Conservation (phyloP, 352 stramenopile genomes). For the Phytophthora sojae region DNA sequence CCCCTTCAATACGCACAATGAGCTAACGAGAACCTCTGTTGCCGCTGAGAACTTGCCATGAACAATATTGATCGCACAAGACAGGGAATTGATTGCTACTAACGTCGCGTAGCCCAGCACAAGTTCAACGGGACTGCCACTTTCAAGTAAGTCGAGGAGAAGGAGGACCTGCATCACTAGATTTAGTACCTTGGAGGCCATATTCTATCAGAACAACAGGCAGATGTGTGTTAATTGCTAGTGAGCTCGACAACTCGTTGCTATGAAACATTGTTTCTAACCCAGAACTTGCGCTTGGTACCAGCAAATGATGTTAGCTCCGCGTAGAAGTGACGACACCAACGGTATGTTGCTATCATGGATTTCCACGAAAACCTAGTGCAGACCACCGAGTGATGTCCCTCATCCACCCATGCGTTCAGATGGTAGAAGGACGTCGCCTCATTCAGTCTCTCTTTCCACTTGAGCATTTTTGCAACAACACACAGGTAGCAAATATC, state of each 20-base stretch:
- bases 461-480: not conserved
- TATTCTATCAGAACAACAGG: not conserved
- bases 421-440: not conserved
- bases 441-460: not conserved
- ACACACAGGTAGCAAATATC: conserved; percentile 12
- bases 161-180: conserved; percentile 18
- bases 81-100: conserved; percentile 15
- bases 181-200: conserved; percentile 10
- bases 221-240: not conserved
- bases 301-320: conserved; percentile 11
- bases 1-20: not conserved
- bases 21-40: conserved; percentile 20
- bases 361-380: too few species aligned
- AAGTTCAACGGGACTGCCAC: conserved; percentile 1
- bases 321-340: conserved; percentile 4
- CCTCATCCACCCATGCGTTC: not conserved
- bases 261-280: not conserved
- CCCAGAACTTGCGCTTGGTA: conserved; percentile 9
- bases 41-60: conserved; percentile 7
- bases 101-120: conserved; percentile 10
- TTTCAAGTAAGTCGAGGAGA: conserved; percentile 13
- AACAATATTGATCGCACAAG: conserved; percentile 17
- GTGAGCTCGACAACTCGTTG: too few species aligned
- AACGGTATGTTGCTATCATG: not conserved
- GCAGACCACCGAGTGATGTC: too few species aligned